Evolutionary conservation across 352 stramenopile species (phyloP), one percentile per base, ranked within the genome.

Genomic region (Phytophthora tentaculata): DNA sequence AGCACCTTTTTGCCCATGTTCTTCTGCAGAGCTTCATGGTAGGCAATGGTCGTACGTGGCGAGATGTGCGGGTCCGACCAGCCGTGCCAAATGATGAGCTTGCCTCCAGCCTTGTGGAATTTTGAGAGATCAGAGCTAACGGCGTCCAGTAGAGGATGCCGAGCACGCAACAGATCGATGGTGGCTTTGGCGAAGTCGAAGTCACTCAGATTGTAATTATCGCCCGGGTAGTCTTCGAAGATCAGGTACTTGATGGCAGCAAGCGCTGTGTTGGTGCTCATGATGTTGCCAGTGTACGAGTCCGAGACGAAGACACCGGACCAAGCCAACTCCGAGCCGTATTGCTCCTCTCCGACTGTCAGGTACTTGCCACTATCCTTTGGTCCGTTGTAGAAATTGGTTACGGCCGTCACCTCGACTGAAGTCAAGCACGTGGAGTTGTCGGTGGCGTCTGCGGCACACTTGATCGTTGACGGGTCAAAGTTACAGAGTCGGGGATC

Each of bases 21-120:
- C 19, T 47, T 50, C 56, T 77, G 48, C 8, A 82, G 53, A 19
- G 67, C 69, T 69, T 84, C 77, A 54, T 84, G 71, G 47, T 74
- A 81, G 8, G 72, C 69, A 48, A 84, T 84, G 0, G 71, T 84
- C 29, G 73, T 79, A 51, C 71, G 77, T 7, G 77, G 67, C n/a
- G 77, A 80, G 50, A 84, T 84, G 49, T 82, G 77, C 13, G 75
- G 77, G 60, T 84, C 74, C 10, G 77, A 63, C 74, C 77, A 84
- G 20, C 77, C 74, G 53, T 84, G 77, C 71, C 73, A 70, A 28
- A 84, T 54, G 54, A 84, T 82, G 26, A 84, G 66, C 47, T 84
- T 84, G 17, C 71, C 74, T 0, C 77, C 77, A 39, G 71, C 67
- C 17, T 45, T 43, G 50, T 78, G 63, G 65, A 82, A 84, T 8